A percentile compares a stretch with the other conserved stretches of the same genome.
phyloP scores from a whole-genome alignment of 1,284 basidiomycete genomes.

The Retiboletus flavoniger region DNA sequence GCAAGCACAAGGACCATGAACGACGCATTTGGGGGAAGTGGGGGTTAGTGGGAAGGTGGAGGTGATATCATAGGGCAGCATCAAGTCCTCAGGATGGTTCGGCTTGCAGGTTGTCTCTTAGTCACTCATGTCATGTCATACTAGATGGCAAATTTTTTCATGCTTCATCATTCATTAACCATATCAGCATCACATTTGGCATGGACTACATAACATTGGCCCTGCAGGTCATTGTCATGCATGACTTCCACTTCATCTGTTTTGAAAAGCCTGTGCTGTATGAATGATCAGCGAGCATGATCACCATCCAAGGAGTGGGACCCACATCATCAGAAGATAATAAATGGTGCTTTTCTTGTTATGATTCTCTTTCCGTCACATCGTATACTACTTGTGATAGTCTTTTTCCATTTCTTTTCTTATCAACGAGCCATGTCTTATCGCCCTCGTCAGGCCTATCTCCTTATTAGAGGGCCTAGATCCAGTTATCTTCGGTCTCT shows the following conservation, averaged over 20 bases:
- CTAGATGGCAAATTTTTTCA: too few species aligned
- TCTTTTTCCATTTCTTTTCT: too few species aligned
- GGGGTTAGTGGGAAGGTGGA: constrained; percentile 14
- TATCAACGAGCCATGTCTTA: too few species aligned
- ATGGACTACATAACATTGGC: constrained; percentile 46
- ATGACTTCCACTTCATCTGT: constrained; percentile 33
- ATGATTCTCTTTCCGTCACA: too few species aligned
- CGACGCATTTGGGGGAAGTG: constrained; percentile 31
- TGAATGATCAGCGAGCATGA: constrained; percentile 6
- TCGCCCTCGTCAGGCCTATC: too few species aligned
- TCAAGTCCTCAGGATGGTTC: too few species aligned
- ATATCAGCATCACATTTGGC: constrained; percentile 22
- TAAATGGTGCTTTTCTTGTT: constrained; percentile 8
- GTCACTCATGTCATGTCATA: too few species aligned
- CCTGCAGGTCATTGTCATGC: constrained; percentile 42
- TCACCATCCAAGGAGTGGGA: not conserved
- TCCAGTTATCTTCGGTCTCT: too few species aligned
- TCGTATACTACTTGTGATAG: too few species aligned
- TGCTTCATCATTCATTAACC: constrained; percentile 45
- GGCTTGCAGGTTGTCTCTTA: too few species aligned
- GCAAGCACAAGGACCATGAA: constrained; percentile 43
- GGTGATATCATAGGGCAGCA: too few species aligned
- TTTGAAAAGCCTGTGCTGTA: constrained; percentile 48
- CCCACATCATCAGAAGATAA: constrained; percentile 36
- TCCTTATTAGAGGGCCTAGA: too few species aligned